Evolutionary conservation across 1,284 basidiomycete genomes (phyloP).

Genomic region (Naganishia sp.): DNA sequence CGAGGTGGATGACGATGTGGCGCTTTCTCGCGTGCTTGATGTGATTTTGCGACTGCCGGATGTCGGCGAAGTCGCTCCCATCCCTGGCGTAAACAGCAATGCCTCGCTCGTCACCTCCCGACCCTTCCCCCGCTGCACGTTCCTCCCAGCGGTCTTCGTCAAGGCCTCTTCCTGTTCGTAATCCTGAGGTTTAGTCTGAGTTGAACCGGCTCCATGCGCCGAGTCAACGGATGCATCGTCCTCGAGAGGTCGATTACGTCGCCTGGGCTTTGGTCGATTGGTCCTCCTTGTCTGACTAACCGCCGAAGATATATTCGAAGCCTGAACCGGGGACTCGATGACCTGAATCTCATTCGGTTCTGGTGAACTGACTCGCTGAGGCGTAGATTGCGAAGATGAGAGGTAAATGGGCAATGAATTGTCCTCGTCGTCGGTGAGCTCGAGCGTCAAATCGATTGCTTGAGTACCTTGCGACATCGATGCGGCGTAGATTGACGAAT

Average conservation of each 20-base stretch:
- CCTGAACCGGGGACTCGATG: not conserved
- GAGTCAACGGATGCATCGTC: not conserved
- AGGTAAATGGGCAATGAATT: slow-evolving; percentile 1
- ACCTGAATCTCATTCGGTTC: slow-evolving; percentile 10
- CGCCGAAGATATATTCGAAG: not conserved
- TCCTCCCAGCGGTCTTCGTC: not conserved
- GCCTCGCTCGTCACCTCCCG: too few relatives aligned
- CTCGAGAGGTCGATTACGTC: not conserved
- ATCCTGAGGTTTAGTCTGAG: not conserved
- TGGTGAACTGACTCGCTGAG: not conserved
- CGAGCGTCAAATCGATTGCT: slow-evolving; percentile 22
- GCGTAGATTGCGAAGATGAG: slow-evolving; percentile 1
- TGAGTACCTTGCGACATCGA: slow-evolving; percentile 10
- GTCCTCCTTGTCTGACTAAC: not conserved
- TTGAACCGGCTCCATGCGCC: not conserved
- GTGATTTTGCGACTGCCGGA: too few relatives aligned
- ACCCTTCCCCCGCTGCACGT: too few relatives aligned
- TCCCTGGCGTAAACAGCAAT: too few relatives aligned
- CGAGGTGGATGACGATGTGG: too few relatives aligned
- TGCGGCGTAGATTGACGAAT: not conserved
- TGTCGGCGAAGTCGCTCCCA: too few relatives aligned
- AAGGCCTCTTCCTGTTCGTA: not conserved
- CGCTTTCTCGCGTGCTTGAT: too few relatives aligned
- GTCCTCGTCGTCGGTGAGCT: slow-evolving; percentile 8
- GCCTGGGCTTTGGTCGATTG: not conserved